Evolutionary conservation across 2,329 filamentous ascomycete genomes (phyloP), one percentile per base, ranked within the genome.

Genomic region (Fusarium hostae): DNA sequence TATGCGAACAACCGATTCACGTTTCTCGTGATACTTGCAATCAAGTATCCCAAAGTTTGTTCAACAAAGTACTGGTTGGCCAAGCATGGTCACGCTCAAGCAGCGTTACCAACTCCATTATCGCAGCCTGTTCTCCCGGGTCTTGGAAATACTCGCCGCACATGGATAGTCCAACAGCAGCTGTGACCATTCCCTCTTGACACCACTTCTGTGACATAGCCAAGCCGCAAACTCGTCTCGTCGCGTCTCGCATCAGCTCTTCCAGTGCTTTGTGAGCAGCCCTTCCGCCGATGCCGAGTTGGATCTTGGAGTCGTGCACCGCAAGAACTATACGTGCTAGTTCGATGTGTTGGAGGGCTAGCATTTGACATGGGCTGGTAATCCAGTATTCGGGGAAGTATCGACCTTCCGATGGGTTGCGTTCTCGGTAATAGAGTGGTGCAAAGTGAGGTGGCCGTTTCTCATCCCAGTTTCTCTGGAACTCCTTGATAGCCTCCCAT

Each of bases 111-210:
- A 73, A 32, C 9, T 56, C 52, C 5, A 70, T 51, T 16, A 51
- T 26, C 2, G 47, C 30, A 20, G 47, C 30, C 12, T 70, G 70
- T 32, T 73, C 69, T 15, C 57, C 44, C 0, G 59, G n/a, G 1
- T 72, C 54, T 15, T 55, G 39, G 6, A 73, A 73, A 35, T 72
- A 70, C 45, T 73, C 70, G 4, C 70, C 69, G 1, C 70, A 72
- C 70, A 73, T 72, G 0, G 70, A 73, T 3, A 73, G n/a, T 1
- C 62, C 70, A 10, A 70, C 69, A 3, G 51, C 54, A 6, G 66
- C 63, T 0, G 70, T 67, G 0, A 72, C 62, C 66, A 73, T 72
- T 1, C 34, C 43, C 8, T 58, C 66, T 30, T 70, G 70, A 1
- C 35, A 63, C 11, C 50, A 51, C 10, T 59, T 50, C 6, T 73